A percentile compares a stretch with the other conserved stretches of the same genome.
Conservation (phyloP, 169 alveolate species). For the Plasmodium relictum region DNA sequence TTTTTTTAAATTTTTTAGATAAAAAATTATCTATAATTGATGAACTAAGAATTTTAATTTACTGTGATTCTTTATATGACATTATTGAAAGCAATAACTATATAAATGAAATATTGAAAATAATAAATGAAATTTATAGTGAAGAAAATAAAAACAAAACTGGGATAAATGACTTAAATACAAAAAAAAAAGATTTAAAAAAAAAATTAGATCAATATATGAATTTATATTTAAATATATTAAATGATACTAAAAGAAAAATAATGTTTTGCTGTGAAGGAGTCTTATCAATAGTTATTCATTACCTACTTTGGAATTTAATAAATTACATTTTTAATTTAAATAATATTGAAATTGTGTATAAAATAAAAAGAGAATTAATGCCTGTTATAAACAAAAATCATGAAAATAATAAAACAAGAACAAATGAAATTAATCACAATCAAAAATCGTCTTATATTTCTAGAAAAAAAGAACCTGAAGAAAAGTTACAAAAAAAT, state of each 20-base stretch:
- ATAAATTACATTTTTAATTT: constrained; percentile 64
- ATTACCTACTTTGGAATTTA: constrained; percentile 71
- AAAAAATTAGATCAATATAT: constrained; percentile 42
- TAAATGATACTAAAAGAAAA: constrained; percentile 60
- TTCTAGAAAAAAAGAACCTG: background rate
- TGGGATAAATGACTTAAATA: constrained; percentile 3
- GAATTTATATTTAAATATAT: constrained; percentile 56
- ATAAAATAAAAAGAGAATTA: constrained; percentile 32
- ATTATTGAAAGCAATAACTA: constrained; percentile 70
- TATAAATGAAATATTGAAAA: constrained; percentile 40
- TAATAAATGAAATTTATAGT: constrained; percentile 31
- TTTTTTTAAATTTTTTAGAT: constrained; percentile 28
- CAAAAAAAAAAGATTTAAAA: constrained; percentile 21
- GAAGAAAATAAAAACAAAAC: background rate
- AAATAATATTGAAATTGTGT: constrained; percentile 67
- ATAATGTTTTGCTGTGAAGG: constrained; percentile 73
- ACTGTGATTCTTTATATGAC: constrained; percentile 65
- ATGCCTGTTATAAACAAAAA: constrained; percentile 31
- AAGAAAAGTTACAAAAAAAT: background rate
- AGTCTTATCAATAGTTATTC: constrained; percentile 49
- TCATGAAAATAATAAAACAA: background rate
- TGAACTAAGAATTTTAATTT: constrained; percentile 58
- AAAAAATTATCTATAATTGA: constrained; percentile 38
- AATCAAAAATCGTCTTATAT: background rate
- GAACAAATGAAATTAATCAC: background rate